A percentile compares a stretch with the other conserved stretches of the same genome.
phyloP scores from a whole-genome alignment of 192 early-diverging fungal species.

The Podochytrium sp. region DNA sequence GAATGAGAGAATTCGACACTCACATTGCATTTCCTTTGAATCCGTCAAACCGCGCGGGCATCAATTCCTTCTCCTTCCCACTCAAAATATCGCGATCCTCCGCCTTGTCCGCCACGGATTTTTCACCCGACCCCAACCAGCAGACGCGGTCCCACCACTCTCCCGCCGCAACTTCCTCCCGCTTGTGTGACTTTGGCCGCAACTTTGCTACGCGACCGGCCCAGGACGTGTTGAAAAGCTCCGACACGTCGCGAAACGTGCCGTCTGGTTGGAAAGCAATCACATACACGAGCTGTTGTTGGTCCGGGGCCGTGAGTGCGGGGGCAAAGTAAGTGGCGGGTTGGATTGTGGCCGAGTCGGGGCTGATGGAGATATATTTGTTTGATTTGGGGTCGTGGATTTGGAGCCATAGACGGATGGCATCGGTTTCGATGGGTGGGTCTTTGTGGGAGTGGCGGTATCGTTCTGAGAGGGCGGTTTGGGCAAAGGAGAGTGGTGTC shows the following conservation, averaged over 20 bases:
- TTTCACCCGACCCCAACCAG: constrained; percentile 40
- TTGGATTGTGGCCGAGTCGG: constrained; percentile 55
- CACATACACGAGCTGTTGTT: constrained; percentile 64
- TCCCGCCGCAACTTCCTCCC: not conserved
- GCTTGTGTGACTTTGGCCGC: not conserved
- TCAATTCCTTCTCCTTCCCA: constrained; percentile 55
- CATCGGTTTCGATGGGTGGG: constrained; percentile 34
- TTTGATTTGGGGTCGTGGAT: constrained; percentile 23
- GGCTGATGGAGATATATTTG: constrained; percentile 51
- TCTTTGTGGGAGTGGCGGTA: not conserved
- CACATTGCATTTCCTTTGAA: constrained; percentile 86
- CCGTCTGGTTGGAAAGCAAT: constrained; percentile 23
- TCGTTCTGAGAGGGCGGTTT: constrained; percentile 4
- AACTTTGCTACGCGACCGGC: constrained; percentile 12
- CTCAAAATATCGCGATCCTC: constrained; percentile 36
- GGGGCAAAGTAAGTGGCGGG: constrained; percentile 62
- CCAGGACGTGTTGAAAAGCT: constrained; percentile 14
- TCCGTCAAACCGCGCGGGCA: constrained; percentile 77
- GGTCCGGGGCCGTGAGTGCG: constrained; percentile 33
- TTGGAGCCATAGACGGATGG: constrained; percentile 44
- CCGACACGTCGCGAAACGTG: constrained; percentile 13
- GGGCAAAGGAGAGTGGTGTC: constrained; percentile 60
- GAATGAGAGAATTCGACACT: no score
- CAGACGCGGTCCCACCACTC: constrained; percentile 45
- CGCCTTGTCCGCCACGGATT: constrained; percentile 33